Evolutionary conservation across 371 early-diverging fungal species (phyloP).

Genomic region (Zancudomyces culisetae): DNA sequence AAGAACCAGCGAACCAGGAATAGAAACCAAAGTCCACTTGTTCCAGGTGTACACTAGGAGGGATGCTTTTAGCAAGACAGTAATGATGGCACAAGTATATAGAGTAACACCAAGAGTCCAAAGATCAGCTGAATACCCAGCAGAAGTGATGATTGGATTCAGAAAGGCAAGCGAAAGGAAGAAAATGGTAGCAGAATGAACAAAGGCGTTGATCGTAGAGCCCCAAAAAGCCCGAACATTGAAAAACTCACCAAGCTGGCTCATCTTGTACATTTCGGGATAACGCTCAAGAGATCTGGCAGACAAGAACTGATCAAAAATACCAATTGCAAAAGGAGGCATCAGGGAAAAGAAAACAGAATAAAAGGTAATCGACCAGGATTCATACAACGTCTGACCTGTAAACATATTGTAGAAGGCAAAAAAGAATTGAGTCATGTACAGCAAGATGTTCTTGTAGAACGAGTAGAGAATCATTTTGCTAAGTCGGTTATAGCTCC

Average conservation of each 20-base stretch:
- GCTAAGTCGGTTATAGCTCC: constrained; percentile 77
- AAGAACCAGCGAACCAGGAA: constrained; percentile 65
- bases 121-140: constrained; percentile 50
- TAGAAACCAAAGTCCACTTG: constrained; percentile 60
- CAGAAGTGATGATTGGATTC: constrained; percentile 31
- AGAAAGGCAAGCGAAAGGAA: constrained; percentile 39
- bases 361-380: constrained; percentile 80
- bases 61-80: constrained; percentile 66
- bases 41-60: constrained; percentile 74
- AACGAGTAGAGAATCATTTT: constrained; percentile 80
- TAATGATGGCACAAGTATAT: constrained; percentile 57
- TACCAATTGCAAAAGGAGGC: constrained; percentile 75
- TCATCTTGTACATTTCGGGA: constrained; percentile 89
- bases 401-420: constrained; percentile 78
- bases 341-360: constrained; percentile 79
- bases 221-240: constrained; percentile 86
- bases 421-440: constrained; percentile 95
- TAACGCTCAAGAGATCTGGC: constrained; percentile 87
- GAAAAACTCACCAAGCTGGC: constrained; percentile 78
- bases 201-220: constrained; percentile 83
- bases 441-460: constrained; percentile 91
- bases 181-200: constrained; percentile 64
- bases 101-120: constrained; percentile 62
- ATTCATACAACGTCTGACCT: constrained; percentile 82
- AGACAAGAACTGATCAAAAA: constrained; percentile 82